Evolutionary conservation across 495 filamentous ascomycete species (phyloP), one percentile per base, ranked within the genome.

Genomic region (Aspergillus haitiensis): DNA sequence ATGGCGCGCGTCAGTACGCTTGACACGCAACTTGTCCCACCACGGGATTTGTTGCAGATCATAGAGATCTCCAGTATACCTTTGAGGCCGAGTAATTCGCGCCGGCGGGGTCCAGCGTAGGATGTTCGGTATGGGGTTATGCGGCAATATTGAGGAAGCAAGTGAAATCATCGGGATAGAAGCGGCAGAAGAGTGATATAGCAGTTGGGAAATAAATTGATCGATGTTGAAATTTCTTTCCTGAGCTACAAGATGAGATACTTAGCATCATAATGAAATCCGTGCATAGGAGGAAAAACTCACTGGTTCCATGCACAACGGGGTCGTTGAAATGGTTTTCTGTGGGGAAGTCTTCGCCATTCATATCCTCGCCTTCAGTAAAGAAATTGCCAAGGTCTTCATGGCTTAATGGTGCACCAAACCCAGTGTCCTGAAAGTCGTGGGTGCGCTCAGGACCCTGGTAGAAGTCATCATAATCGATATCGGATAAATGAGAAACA

Each of bases 21-120:
- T 82, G 5, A 90, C 84, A 6, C 84, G 84, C 6, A 93, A 63
- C 1, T 77, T 75, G 8, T 81, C 77, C 85, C 64, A 65, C 77
- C 92, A 96, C 49, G 88, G 78, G 40, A 96, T 88, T 52, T 91
- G 89, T 67, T 96, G 91, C 32, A 91, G 70, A 67, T 96, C 92
- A 64, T 76, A 89, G 16, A 69, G 67, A 40, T 88, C 86, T 18
- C 78, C 70, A 13, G 85, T 73, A 59, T 87, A 83, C 5, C 67
- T 57, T n/a, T 55, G 61, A 2, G 75, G 75, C 7, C 77, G 68
- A 12, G 72, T 64, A 34, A 79, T 72, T 63, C 75, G 72, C 4
- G 58, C 61, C 11, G 79, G 82, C 15, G 76, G 78, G 34, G 58
- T 59, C 71, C 75, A 78, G 39, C 61, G 55, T 31, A 73, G 64